A percentile compares a stretch with the other conserved stretches of the same genome.
Conservation (phyloP, 352 stramenopile species). For the Aphanomyces euteiches region DNA sequence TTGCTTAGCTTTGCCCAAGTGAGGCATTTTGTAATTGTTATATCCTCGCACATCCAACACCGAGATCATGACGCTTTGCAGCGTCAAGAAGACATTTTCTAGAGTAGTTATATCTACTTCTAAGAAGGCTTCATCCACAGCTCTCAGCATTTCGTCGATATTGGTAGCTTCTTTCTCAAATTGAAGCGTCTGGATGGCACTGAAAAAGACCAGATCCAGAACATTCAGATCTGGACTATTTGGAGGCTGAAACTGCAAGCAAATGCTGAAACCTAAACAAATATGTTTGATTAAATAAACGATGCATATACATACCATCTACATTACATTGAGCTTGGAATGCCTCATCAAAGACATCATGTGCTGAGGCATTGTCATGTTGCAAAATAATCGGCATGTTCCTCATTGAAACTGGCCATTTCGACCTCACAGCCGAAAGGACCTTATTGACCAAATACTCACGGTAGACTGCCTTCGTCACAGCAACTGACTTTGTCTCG, state of each 20-base stretch:
- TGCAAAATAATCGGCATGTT: neutral
- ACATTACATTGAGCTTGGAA: neutral
- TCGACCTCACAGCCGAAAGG: neutral
- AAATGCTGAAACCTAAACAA: neutral
- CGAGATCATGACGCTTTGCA: neutral
- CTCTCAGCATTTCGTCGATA: neutral
- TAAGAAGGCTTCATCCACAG: neutral
- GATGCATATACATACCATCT: neutral
- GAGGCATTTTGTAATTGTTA: neutral
- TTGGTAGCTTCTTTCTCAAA: neutral
- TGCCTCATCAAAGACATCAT: neutral
- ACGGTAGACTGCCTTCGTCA: neutral
- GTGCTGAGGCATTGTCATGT: neutral
- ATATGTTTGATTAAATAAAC: neutral
- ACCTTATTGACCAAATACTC: neutral
- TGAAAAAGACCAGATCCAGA: conserved; percentile 36
- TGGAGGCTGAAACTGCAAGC: conserved; percentile 18
- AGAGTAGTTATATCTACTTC: neutral
- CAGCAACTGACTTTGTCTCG: neutral
- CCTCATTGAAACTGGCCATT: neutral
- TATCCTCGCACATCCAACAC: neutral
- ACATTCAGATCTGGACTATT: conserved; percentile 38
- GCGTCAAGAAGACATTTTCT: neutral
- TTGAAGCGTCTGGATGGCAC: conserved; percentile 33
- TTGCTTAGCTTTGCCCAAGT: neutral